These are phyloP conservation scores for Phytophthora sansomeana DNA, from an alignment of 352 stramenopile genomes.

Conservation along the genomic window DNA sequence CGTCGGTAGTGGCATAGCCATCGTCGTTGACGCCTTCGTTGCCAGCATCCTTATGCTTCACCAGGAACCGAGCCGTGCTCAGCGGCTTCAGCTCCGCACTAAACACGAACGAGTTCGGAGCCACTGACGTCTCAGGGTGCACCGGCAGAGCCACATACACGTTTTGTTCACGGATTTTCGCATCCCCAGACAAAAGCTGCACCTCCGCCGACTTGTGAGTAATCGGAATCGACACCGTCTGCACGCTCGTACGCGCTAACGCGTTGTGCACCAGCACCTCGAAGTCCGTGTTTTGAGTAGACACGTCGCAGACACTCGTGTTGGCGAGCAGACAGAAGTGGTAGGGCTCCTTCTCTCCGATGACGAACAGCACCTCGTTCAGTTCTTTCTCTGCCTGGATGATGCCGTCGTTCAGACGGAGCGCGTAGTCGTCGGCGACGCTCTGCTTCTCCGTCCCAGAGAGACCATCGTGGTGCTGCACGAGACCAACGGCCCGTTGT, in stretches of 20 bases:
- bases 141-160: conserved; percentile 68
- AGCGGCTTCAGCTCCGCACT: conserved; percentile 69
- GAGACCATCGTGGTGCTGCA: conserved; percentile 97
- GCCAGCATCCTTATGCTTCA: conserved; percentile 46
- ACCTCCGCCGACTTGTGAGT: conserved; percentile 53
- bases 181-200: conserved; percentile 43
- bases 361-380: conserved; percentile 80
- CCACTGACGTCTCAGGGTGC: conserved; percentile 52
- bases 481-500: conserved; percentile 91
- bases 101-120: conserved; percentile 76
- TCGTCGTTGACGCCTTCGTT: not conserved
- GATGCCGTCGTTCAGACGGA: conserved; percentile 90
- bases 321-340: conserved; percentile 87
- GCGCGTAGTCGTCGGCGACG: conserved; percentile 96
- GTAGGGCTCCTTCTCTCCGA: conserved; percentile 72
- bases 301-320: conserved; percentile 92
- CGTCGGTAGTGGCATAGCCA: too few relatives aligned
- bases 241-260: conserved; percentile 58
- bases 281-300: conserved; percentile 66
- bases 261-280: conserved; percentile 81
- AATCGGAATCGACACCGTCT: conserved; percentile 73
- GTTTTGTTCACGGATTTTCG: conserved; percentile 44
- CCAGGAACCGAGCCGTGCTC: conserved; percentile 53
- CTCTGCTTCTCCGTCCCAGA: conserved; percentile 96
- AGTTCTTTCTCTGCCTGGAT: conserved; percentile 68